Percentiles rank a stretch among this genome's conserved stretches.
phyloP scores from a whole-genome alignment of 2,329 filamentous ascomycete genomes.

The Aspergillus sp. region DNA sequence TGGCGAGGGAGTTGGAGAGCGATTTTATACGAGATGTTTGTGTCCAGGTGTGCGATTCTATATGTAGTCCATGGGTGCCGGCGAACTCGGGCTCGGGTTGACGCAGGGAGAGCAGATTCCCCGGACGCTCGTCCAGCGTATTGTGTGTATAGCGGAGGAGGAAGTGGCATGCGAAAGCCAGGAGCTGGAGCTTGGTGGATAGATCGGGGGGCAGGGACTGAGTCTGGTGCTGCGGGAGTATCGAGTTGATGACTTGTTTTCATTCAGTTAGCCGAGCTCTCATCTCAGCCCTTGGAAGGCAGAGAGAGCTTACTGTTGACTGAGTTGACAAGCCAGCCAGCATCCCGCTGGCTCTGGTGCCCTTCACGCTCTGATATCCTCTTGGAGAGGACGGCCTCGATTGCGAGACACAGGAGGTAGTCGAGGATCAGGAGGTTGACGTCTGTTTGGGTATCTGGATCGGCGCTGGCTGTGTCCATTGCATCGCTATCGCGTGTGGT shows the following conservation, averaged over 20 bases:
- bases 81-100: background rate
- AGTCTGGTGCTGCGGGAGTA: constrained; percentile 38
- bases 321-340: constrained; percentile 14
- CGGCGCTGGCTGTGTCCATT: constrained; percentile 15
- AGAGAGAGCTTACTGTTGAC: constrained; percentile 19
- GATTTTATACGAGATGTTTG: too few species aligned
- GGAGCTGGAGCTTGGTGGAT: constrained; percentile 42
- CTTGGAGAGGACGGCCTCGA: constrained; percentile 33
- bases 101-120: background rate
- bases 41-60: background rate
- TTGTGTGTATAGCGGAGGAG: constrained; percentile 27
- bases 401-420: constrained; percentile 43
- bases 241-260: constrained; percentile 33
- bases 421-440: constrained; percentile 50
- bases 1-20: background rate
- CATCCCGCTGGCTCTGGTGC: constrained; percentile 7
- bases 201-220: too few species aligned
- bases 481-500: too few species aligned
- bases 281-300: too few species aligned
- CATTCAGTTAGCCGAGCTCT: too few species aligned
- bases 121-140: too few species aligned
- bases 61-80: background rate
- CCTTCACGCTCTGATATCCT: constrained; percentile 5
- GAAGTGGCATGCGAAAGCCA: constrained; percentile 40
- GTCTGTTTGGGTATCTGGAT: constrained; percentile 32